Percentiles rank a stretch among this genome's conserved stretches.
Conservation (phyloP, 2,329 filamentous ascomycete genomes). For the Westerdykella sp. region DNA sequence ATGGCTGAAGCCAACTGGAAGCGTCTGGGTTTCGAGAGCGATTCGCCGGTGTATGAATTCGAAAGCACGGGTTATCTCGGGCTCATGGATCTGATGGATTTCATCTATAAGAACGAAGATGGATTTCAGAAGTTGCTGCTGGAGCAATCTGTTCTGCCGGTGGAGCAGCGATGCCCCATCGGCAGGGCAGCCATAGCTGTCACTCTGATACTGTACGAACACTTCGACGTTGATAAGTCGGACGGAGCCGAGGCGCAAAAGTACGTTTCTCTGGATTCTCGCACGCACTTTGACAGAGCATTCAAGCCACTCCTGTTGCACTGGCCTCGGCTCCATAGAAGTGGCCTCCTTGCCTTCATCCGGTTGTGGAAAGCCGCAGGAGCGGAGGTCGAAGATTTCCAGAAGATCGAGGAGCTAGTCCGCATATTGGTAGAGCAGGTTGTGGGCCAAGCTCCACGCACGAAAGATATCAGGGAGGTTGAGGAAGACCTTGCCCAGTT, state of each 20-base stretch:
- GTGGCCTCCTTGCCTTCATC: constrained; percentile 80
- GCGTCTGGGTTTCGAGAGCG: constrained; percentile 81
- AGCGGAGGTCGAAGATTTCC: constrained; percentile 79
- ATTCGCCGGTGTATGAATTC: constrained; percentile 82
- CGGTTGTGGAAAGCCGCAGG: constrained; percentile 87
- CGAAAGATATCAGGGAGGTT: constrained; percentile 76
- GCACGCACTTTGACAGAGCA: constrained; percentile 73
- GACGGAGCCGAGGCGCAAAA: constrained; percentile 72
- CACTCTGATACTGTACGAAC: constrained; percentile 84
- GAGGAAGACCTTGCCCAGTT: constrained; percentile 85
- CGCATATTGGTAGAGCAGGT: constrained; percentile 87
- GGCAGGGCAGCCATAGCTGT: constrained; percentile 80
- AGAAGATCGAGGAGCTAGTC: constrained; percentile 86
- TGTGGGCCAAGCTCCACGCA: constrained; percentile 72
- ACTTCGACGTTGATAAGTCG: constrained; percentile 86
- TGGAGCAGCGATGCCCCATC: constrained; percentile 73
- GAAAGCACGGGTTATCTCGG: constrained; percentile 80
- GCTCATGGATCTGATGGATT: constrained; percentile 96
- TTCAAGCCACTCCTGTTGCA: constrained; percentile 85
- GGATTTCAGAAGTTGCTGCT: constrained; percentile 84
- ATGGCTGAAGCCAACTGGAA: constrained; percentile 92
- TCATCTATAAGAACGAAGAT: constrained; percentile 85
- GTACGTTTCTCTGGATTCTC: constrained; percentile 67
- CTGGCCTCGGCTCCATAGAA: constrained; percentile 85
- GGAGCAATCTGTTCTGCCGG: constrained; percentile 72